phyloP scores from a whole-genome alignment of 1,139 yeast genomes.

The Saccharomyces hybrid region DNA sequence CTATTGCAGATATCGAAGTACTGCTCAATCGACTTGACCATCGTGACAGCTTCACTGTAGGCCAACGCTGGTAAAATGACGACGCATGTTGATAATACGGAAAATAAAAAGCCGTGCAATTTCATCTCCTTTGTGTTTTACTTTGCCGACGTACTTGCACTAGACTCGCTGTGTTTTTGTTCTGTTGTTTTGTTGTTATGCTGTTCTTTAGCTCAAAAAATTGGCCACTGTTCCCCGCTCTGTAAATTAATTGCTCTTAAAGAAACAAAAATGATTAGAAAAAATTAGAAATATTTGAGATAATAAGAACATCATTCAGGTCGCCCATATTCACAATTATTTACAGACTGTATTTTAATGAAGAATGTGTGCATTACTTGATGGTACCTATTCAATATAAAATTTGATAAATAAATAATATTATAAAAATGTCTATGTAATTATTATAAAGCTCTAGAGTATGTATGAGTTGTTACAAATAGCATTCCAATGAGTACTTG shows the following conservation, averaged over 20 bases:
- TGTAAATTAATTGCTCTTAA: not conserved
- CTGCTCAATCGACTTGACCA: conserved; percentile 17
- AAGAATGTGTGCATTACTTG: not conserved
- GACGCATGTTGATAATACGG: not conserved
- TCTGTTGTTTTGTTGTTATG: not conserved
- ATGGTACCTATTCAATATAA: not conserved
- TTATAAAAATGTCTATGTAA: not conserved
- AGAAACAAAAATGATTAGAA: not conserved
- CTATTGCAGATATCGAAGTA: conserved; percentile 25
- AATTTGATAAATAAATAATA: not conserved
- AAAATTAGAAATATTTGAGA: not conserved
- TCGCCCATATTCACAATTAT: not conserved
- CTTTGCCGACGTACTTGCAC: not conserved
- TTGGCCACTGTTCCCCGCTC: not conserved
- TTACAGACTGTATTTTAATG: not conserved
- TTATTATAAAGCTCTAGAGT: not conserved
- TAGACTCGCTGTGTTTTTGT: not conserved
- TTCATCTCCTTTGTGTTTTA: not conserved
- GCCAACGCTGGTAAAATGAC: not conserved
- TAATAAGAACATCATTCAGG: not conserved
- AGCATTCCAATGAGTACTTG: not conserved
- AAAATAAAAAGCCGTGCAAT: not conserved
- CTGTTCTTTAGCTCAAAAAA: not conserved
- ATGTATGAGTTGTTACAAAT: not conserved
- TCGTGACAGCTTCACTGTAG: not conserved